Percentiles rank a stretch among this genome's conserved stretches.
Conservation (phyloP, 2,329 filamentous ascomycete genomes). For the Xylariaceae sp. region DNA sequence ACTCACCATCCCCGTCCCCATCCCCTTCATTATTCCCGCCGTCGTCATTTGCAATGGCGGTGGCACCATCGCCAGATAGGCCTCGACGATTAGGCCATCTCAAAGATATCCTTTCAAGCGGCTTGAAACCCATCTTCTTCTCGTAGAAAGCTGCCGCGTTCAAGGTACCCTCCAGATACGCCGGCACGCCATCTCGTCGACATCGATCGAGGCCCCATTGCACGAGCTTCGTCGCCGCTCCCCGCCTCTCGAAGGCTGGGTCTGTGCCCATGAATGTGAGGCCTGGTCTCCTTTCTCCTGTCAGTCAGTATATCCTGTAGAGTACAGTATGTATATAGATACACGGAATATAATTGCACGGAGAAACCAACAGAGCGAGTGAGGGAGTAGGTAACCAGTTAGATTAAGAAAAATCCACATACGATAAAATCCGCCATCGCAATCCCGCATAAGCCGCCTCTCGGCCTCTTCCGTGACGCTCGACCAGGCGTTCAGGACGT, state of each 20-base stretch:
- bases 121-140: conserved; percentile 18
- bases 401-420: conserved; percentile 14
- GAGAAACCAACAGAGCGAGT: no score
- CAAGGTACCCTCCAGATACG: conserved; percentile 25
- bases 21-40: no score
- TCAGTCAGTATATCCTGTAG: no score
- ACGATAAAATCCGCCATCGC: no score
- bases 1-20: no score
- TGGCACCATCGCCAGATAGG: no score
- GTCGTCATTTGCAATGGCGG: no score
- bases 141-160: conserved; percentile 23
- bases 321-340: no score
- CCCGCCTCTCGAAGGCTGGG: conserved; percentile 14
- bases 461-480: conserved; percentile 15
- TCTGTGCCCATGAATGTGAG: conserved; percentile 26
- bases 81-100: no score
- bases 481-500: conserved; percentile 16
- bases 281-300: no score
- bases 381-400: not conserved
- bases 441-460: conserved; percentile 11
- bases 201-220: conserved; percentile 22
- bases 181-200: conserved; percentile 2
- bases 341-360: no score
- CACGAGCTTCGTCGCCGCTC: conserved; percentile 22
- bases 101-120: conserved; percentile 15